Evolutionary conservation across 768 basidiomycete species (phyloP).

Genomic region (Boletus bicolor): DNA sequence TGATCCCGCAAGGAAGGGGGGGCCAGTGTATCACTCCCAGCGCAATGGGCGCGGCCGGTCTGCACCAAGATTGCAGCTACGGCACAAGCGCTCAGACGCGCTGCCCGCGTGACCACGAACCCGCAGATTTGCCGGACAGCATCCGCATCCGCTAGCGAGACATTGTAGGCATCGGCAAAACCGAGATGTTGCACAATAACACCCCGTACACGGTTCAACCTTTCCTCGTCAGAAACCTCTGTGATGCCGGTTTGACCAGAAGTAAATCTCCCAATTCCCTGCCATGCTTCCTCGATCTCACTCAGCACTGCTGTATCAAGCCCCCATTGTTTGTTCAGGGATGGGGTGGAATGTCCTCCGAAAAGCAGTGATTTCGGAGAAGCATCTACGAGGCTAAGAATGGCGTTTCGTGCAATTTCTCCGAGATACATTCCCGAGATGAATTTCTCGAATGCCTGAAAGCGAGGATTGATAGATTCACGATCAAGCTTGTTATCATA

Average conservation of each 20-base stretch:
- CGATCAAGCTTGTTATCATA: conserved; percentile 93
- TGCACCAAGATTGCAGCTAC: conserved; percentile 84
- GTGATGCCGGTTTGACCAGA: conserved; percentile 17
- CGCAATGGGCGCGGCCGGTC: conserved; percentile 62
- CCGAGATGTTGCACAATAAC: conserved; percentile 63
- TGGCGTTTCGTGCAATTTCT: conserved; percentile 83
- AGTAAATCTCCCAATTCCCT: conserved; percentile 36
- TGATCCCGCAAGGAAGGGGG: conserved; percentile 26
- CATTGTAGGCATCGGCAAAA: conserved; percentile 48
- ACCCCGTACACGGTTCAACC: conserved; percentile 53
- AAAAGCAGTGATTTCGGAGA: conserved; percentile 73
- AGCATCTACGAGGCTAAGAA: conserved; percentile 79
- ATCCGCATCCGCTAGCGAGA: conserved; percentile 61
- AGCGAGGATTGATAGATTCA: conserved; percentile 87
- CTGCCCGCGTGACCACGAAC: conserved; percentile 79
- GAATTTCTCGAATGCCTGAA: conserved; percentile 96
- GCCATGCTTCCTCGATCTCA: conserved; percentile 75
- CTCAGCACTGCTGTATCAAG: conserved; percentile 94
- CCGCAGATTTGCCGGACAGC: conserved; percentile 79
- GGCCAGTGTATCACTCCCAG: conserved; percentile 29
- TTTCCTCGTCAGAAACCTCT: conserved; percentile 18
- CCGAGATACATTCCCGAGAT: conserved; percentile 99
- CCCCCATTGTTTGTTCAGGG: conserved; percentile 88
- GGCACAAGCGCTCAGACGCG: conserved; percentile 79
- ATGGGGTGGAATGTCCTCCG: conserved; percentile 65